Evolutionary conservation across 2,329 filamentous ascomycete species (phyloP), one percentile per base, ranked within the genome.

Genomic region (Fusarium abutilonis): DNA sequence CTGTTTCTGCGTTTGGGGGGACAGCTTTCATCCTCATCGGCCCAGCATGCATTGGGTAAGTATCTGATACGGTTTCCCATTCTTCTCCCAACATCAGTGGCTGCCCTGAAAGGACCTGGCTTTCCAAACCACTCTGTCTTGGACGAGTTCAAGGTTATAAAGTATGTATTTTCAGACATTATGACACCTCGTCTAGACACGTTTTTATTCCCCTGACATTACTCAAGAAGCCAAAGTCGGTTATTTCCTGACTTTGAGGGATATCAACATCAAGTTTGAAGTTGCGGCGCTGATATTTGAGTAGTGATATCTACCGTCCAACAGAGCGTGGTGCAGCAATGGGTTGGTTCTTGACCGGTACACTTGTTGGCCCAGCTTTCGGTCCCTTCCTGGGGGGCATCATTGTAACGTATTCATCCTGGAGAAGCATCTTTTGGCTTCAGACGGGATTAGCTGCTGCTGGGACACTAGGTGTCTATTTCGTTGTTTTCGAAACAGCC

Each of bases 391-490:
- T 93, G 9, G 86, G 90, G 51, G 91, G 90, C 21, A 86, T 92
- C 40, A 91, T 94, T 46, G 89, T 93, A 14, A 93, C 89, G 0
- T 92, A 86, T 74, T 80, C 82, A 7, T 84, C 82, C 3, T 94
- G 91, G 91, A 82, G 89, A 15, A 84, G 85, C 38, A 91, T 93
- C 49, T 93, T 92, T 77, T 93, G 89, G 87, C 78, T 93, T 0
- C 90, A 93, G 70, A 86, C 87, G 1, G 89, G 83, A 0, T 79
- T 92, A 6, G 87, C 87, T 0, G 89, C 83, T 2, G 70, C 83
- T 0, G 87, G 85, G 1, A 79, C 82, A 0, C 17, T 87, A 0
- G 82, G 88, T 1, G 82, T 90, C 29, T 82, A 86, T 63, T 86
- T 91, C 66, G 77, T 91, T 11, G 81, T 93, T 10, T 88, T 89